Conservation (phyloP, 805 yeast species). For the Yarrowia osloensis region DNA sequence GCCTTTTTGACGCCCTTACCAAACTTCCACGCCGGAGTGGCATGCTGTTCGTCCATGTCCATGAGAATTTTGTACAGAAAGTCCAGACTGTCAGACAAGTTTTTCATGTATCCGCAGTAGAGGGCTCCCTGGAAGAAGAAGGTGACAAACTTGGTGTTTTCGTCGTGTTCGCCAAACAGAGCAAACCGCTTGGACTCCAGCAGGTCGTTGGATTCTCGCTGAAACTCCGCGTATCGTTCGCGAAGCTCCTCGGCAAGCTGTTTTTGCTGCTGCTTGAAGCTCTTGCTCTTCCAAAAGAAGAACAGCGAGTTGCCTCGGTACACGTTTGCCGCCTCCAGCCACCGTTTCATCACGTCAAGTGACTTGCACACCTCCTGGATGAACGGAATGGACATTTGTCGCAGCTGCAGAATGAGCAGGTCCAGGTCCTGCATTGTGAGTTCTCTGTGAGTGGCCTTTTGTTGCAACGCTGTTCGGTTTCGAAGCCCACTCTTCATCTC, state of each 20-base stretch:
- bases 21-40: neutral
- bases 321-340: conserved; percentile 22
- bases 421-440: conserved; percentile 10
- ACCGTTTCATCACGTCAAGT: neutral
- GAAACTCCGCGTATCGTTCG: neutral
- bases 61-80: neutral
- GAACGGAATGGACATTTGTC: neutral
- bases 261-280: neutral
- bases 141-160: neutral
- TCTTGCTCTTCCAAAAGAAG: neutral
- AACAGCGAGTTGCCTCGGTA: neutral
- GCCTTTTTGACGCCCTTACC: neutral
- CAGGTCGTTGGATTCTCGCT: neutral
- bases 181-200: neutral
- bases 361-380: neutral
- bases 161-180: neutral
- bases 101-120: conserved; percentile 13
- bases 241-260: neutral
- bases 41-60: neutral
- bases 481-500: neutral
- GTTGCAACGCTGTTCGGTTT: neutral
- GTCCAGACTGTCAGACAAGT: conserved; percentile 1
- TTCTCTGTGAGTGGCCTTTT: neutral
- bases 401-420: neutral
- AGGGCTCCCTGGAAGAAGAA: conserved; percentile 26